These are phyloP conservation scores for Lanmaoa pseudosensibilis DNA, from an alignment of 768 basidiomycete species.

Conservation along the genomic window DNA sequence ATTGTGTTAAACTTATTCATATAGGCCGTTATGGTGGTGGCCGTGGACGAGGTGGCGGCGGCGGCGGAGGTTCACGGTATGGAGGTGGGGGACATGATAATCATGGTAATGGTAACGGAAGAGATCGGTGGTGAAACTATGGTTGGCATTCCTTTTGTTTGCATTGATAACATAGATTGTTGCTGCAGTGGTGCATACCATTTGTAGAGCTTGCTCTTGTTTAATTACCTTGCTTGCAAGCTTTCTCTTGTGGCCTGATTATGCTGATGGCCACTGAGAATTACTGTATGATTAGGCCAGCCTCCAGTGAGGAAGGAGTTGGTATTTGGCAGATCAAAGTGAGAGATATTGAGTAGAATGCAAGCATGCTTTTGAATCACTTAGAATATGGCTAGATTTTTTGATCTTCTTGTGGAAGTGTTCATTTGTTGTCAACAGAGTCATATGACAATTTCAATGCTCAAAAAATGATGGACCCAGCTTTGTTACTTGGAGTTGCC, in stretches of 20 bases:
- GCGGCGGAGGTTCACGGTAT: slow-evolving; percentile 20
- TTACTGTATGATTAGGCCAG: too few species aligned
- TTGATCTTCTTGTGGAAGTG: too few species aligned
- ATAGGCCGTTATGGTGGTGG: slow-evolving; percentile 63
- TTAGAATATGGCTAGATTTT: too few species aligned
- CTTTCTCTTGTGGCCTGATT: neutral
- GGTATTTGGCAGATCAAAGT: too few species aligned
- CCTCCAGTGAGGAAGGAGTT: too few species aligned
- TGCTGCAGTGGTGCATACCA: slow-evolving; percentile 25
- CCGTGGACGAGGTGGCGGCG: slow-evolving; percentile 28
- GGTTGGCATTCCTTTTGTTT: slow-evolving; percentile 2
- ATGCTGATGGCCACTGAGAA: too few species aligned
- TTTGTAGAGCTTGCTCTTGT: slow-evolving; percentile 17
- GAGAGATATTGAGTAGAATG: too few species aligned
- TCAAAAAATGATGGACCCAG: too few species aligned
- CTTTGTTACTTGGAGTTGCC: too few species aligned
- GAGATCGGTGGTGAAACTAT: slow-evolving; percentile 25
- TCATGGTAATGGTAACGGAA: slow-evolving; percentile 23
- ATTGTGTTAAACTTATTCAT: neutral
- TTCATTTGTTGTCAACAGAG: too few species aligned
- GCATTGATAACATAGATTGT: slow-evolving; percentile 21
- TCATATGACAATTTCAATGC: too few species aligned
- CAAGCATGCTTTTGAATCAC: too few species aligned
- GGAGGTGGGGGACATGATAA: slow-evolving; percentile 28
- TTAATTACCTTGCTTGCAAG: neutral